phyloP scores from a whole-genome alignment of 345 rosid genomes.

The Geranium brycei region DNA sequence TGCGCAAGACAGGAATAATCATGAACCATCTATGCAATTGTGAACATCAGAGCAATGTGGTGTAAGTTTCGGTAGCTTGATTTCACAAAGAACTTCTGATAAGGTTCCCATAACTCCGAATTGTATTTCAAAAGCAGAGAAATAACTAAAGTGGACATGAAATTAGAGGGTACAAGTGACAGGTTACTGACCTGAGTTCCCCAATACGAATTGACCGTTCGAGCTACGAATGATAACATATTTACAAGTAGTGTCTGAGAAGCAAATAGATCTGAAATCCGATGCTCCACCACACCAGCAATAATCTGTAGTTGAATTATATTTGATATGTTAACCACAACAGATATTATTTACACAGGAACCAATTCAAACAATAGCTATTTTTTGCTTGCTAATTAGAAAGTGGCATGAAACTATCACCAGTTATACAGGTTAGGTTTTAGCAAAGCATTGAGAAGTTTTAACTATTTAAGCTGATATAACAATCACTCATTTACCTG shows the following conservation, averaged over 20 bases:
- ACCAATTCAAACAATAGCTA: too few species aligned
- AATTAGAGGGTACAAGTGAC: not conserved
- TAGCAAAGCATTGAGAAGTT: not conserved
- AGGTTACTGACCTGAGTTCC: conserved; percentile 74
- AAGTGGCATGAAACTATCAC: not conserved
- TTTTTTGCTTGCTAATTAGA: too few species aligned
- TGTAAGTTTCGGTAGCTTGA: too few species aligned
- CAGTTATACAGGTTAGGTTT: not conserved
- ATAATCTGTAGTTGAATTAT: conserved; percentile 47
- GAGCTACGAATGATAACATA: conserved; percentile 64
- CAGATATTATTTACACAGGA: conserved; percentile 2
- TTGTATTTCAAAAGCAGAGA: not conserved
- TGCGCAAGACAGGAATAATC: too few species aligned
- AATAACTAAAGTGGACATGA: not conserved
- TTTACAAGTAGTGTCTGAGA: conserved; percentile 71
- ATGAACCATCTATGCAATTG: not conserved
- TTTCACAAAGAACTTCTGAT: not conserved
- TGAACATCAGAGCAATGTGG: too few species aligned
- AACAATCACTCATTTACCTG: conserved; percentile 38
- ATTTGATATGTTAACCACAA: conserved; percentile 10
- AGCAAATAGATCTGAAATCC: conserved; percentile 61
- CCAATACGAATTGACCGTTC: conserved; percentile 77
- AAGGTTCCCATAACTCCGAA: too few species aligned
- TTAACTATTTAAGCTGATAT: not conserved
- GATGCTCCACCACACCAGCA: conserved; percentile 84